Evolutionary conservation across 768 basidiomycete genomes (phyloP), one percentile per base, ranked within the genome.

Genomic region (Glaciozyma antarctica): DNA sequence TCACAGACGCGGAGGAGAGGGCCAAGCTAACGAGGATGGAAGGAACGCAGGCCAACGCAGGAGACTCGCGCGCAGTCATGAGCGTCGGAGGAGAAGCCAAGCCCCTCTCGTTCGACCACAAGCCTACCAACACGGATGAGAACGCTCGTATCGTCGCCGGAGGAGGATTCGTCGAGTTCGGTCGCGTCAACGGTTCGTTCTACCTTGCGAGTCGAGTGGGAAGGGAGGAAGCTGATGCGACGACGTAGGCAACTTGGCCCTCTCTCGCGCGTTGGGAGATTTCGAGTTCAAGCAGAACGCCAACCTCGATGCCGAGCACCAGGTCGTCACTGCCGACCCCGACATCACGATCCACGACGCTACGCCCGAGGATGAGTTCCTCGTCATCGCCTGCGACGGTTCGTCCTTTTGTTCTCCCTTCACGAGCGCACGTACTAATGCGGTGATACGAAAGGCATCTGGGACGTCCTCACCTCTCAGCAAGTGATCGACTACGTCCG

Each of bases 241-340:
- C 5, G 17, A 17, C 45, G 45, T 72, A 95, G 93, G 94, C 68
- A 98, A 98, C 75, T 85, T 99, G 63, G 94, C 95, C 0, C 79
- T 98, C 47, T 93, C 93, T 21, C 83, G 95, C 72, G 95, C 95
- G 6, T 79, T 99, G 32, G 95, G 95, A 62, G 95, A 99, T 76
- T 98, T 99, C 76, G 91, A 95, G 70, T 99, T 95, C 82, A 99
- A 99, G 81, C 92, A 94, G 79, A 94, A 93, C 75, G 83, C 83
- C 57, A 77, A 82, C 22, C 77, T 97, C 15, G 77, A 82, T 49
- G 86, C 93, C 22, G 94, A 98, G 78, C 83, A 84, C 58, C 95
- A 99, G 77, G 86, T 93, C 64, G 95, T 99, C 71, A 98, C 95
- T 2, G 83, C 90, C 47, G 84, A 99, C 76, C 95, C 95, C 26